phyloP scores from a whole-genome alignment of 805 yeast genomes.

The Jamesozyma piceae region DNA sequence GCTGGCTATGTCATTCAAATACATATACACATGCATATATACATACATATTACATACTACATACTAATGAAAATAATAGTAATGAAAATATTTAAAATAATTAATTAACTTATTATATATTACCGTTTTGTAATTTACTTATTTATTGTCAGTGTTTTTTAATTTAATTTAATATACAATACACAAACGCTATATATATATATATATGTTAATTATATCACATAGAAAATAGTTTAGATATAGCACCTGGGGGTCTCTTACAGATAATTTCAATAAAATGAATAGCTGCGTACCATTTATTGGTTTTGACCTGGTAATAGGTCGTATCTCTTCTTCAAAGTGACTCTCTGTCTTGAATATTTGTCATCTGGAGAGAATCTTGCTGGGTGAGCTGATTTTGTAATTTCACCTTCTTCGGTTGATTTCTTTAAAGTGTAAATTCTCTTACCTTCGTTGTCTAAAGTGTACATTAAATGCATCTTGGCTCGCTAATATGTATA shows the following conservation, averaged over 20 bases:
- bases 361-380: slow-evolving; percentile 99
- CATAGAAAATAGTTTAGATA: too few species aligned
- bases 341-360: slow-evolving; percentile 97
- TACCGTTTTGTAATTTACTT: neutral
- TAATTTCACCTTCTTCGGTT: slow-evolving; percentile 83
- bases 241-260: too few species aligned
- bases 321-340: slow-evolving; percentile 88
- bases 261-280: too few species aligned
- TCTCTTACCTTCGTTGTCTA: slow-evolving; percentile 92
- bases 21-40: neutral
- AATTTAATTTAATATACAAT: too few species aligned
- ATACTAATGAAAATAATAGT: too few species aligned
- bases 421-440: slow-evolving; percentile 80
- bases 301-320: slow-evolving; percentile 47
- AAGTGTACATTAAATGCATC: slow-evolving; percentile 98
- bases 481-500: neutral
- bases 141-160: neutral
- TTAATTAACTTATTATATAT: too few species aligned
- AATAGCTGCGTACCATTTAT: too few species aligned
- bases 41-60: neutral
- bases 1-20: neutral
- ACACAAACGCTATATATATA: neutral
- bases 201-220: neutral
- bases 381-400: slow-evolving; percentile 98
- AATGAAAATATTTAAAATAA: too few species aligned